Conservation (phyloP, 768 basidiomycete species). For the Calocybe gangraenosa region DNA sequence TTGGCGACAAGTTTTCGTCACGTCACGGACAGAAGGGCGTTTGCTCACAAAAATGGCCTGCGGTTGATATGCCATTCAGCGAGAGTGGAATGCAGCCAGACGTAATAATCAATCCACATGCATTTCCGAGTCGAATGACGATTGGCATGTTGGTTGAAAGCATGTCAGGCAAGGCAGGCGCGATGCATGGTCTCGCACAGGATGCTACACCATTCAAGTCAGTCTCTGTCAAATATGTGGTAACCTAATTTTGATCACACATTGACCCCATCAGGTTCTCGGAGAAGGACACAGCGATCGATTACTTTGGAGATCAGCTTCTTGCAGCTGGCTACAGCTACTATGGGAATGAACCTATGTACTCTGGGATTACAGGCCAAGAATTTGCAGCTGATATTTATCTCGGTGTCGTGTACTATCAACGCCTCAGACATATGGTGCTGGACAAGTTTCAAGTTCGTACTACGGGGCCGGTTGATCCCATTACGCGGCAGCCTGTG, state of each 20-base stretch:
- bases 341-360: constrained; percentile 99
- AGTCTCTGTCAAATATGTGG: constrained; percentile 23
- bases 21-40: constrained; percentile 99
- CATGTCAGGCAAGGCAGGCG: constrained; percentile 98
- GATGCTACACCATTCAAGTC: constrained; percentile 98
- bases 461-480: constrained; percentile 96
- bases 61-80: constrained; percentile 97
- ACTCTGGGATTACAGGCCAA: constrained; percentile 97
- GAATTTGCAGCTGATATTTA: constrained; percentile 99
- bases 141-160: constrained; percentile 99
- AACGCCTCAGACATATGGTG: constrained; percentile 98
- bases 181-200: constrained; percentile 97
- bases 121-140: constrained; percentile 99
- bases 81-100: constrained; percentile 99
- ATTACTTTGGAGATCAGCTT: constrained; percentile 96
- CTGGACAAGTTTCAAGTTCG: constrained; percentile 99
- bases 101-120: constrained; percentile 99
- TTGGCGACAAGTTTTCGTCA: constrained; percentile 99
- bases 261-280: constrained; percentile 59
- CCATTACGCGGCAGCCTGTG: constrained; percentile 93
- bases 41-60: constrained; percentile 99
- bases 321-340: constrained; percentile 95
- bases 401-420: constrained; percentile 97
- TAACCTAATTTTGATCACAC: constrained; percentile 13
- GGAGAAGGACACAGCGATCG: constrained; percentile 94